Evolutionary conservation across 495 filamentous ascomycete genomes (phyloP), one percentile per base, ranked within the genome.

Genomic region (Penicillium pulvis): DNA sequence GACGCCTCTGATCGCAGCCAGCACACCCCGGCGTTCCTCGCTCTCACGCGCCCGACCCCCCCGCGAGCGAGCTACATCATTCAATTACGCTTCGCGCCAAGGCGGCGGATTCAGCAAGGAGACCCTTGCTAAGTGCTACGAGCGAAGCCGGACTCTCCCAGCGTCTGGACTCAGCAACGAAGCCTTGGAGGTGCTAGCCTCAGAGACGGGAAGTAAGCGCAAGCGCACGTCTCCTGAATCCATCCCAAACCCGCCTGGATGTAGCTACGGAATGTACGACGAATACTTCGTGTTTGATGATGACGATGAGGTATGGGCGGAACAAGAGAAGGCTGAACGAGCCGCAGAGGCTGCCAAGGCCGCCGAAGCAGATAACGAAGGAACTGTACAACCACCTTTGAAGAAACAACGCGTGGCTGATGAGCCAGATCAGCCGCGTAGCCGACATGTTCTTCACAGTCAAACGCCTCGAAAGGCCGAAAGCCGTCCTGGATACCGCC

Each of bases 161-260:
- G 0, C 12, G 6, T 26, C 26, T 19, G 30, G 12, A 43, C 10
- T 19, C 17, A 5, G 12, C 17, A 23, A 26, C 3, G 44, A 14
- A 24, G 19, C 17, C 6, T 3, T 10, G n/a, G 26, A 51, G 19
- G 19, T 11, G 39, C 39, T 12, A 41, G 14, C 39, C 2, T 41
- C 39, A 36, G 49, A 52, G 12, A 8, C 24, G 17, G 35, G 10
- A 8, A 46, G 41, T 26, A 71, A 67, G 56, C 58, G 58, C 31
- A 80, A 80, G 63, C 75, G 79, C 50, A 52, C 67, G 3, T 78
- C 77, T 30, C 79, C 79, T 17, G 74, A 78, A 53, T 60, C 69
- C 2, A 81, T 80, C 46, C 78, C 79, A 0, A 78, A 79, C 57
- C 79, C 79, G 12, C 49, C 59, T 19, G 76, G 71, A 17, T 73